phyloP scores from a whole-genome alignment of 805 yeast species.

The Candida stauntonica region DNA sequence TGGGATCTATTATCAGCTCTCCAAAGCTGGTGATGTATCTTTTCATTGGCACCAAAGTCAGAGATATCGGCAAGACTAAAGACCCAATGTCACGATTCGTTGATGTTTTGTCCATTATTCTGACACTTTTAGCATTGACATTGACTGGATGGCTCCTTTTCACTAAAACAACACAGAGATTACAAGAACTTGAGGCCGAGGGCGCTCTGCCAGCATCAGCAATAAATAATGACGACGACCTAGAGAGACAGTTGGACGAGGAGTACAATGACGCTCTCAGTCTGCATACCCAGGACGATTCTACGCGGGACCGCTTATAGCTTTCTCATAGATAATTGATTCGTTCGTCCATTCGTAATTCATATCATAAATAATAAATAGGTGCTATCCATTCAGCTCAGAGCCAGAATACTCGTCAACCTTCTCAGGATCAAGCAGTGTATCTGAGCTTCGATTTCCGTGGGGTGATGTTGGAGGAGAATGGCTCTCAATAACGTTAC shows the following conservation, averaged over 20 bases:
- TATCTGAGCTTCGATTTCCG: background rate
- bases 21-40: conserved; percentile 78
- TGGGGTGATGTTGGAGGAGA: conserved; percentile 5
- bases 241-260: conserved; percentile 15
- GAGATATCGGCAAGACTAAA: conserved; percentile 58
- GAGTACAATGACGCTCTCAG: conserved; percentile 11
- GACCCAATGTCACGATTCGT: conserved; percentile 49
- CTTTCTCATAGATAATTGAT: too few relatives aligned
- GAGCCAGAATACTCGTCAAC: conserved; percentile 18
- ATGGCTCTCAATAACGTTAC: too few relatives aligned
- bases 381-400: too few relatives aligned
- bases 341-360: too few relatives aligned
- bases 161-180: conserved; percentile 39
- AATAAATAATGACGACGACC: conserved; percentile 16
- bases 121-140: conserved; percentile 52
- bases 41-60: conserved; percentile 73
- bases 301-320: background rate
- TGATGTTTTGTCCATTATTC: conserved; percentile 55
- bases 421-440: conserved; percentile 16
- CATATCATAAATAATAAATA: too few relatives aligned
- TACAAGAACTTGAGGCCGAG: conserved; percentile 28
- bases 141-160: conserved; percentile 67
- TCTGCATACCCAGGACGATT: conserved; percentile 13
- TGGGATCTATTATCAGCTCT: conserved; percentile 71
- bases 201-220: conserved; percentile 6